These are phyloP conservation scores for Chaetoceros tenuissimus DNA, from an alignment of 108 stramenopile genomes.

Conservation along the genomic window DNA sequence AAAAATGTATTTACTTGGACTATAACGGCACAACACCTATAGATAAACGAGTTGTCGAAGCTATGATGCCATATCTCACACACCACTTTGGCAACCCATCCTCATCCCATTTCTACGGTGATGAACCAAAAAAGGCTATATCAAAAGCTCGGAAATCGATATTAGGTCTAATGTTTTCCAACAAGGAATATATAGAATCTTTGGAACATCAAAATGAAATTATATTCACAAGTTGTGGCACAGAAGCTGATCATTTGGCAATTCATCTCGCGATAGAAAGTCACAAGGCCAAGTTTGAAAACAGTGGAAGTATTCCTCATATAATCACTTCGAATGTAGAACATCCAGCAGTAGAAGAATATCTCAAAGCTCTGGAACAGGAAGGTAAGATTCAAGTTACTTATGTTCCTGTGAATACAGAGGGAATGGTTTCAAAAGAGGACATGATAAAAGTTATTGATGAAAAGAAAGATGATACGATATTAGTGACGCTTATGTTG, in stretches of 20 bases:
- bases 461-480: slow-evolving; percentile 43
- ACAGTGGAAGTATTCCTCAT: slow-evolving; percentile 49
- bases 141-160: slow-evolving; percentile 53
- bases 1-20: slow-evolving; percentile 79
- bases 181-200: too few species aligned
- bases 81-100: slow-evolving; percentile 91
- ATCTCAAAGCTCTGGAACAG: slow-evolving; percentile 46
- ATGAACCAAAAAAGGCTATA: slow-evolving; percentile 65
- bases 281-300: too few species aligned
- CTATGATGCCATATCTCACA: slow-evolving; percentile 76
- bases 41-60: slow-evolving; percentile 63
- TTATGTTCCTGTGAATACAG: slow-evolving; percentile 70
- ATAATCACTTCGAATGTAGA: slow-evolving; percentile 87
- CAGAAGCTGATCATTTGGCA: slow-evolving; percentile 94
- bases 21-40: slow-evolving; percentile 98
- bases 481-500: slow-evolving; percentile 90
- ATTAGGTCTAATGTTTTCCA: too few species aligned
- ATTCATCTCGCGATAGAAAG: slow-evolving; percentile 70
- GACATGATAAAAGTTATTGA: slow-evolving; percentile 68
- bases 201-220: too few species aligned
- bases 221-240: slow-evolving; percentile 93
- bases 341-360: slow-evolving; percentile 83
- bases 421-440: slow-evolving; percentile 59
- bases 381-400: slow-evolving; percentile 49
- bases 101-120: slow-evolving; percentile 60